phyloP scores from a whole-genome alignment of 331 rosid species.

The Acacia concinna region DNA sequence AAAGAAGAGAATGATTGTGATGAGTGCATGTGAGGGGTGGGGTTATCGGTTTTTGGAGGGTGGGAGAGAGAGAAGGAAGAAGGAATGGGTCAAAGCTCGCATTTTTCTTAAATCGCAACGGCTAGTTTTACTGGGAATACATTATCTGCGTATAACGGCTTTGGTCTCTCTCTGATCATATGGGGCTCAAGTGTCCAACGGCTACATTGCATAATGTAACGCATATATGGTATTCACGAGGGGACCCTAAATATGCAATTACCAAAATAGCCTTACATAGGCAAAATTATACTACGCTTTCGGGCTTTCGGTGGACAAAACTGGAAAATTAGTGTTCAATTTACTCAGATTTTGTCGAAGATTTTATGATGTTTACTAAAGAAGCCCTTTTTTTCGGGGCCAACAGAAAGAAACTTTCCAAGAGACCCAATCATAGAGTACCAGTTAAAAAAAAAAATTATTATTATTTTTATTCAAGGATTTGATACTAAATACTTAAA shows the following conservation, averaged over 20 bases:
- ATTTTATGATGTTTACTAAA: neutral
- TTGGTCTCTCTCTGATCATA: constrained; percentile 17
- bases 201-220: constrained; percentile 39
- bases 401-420: neutral
- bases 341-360: neutral
- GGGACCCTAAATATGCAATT: neutral
- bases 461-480: neutral
- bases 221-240: neutral
- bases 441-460: neutral
- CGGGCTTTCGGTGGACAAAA: neutral
- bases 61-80: constrained; percentile 12
- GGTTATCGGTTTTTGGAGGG: constrained; percentile 3
- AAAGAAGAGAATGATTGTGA: neutral
- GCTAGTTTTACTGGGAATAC: constrained; percentile 42
- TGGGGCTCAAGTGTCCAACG: constrained; percentile 45
- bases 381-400: neutral
- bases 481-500: neutral
- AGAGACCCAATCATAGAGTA: neutral
- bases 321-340: neutral
- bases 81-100: constrained; percentile 39
- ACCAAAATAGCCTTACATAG: neutral
- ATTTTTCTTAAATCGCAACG: constrained; percentile 44
- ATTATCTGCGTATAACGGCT: constrained; percentile 42
- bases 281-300: too few relatives aligned
- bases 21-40: constrained; percentile 32